phyloP scores from a whole-genome alignment of 371 early-diverging fungal genomes.

The Syncephalastrum sp. region DNA sequence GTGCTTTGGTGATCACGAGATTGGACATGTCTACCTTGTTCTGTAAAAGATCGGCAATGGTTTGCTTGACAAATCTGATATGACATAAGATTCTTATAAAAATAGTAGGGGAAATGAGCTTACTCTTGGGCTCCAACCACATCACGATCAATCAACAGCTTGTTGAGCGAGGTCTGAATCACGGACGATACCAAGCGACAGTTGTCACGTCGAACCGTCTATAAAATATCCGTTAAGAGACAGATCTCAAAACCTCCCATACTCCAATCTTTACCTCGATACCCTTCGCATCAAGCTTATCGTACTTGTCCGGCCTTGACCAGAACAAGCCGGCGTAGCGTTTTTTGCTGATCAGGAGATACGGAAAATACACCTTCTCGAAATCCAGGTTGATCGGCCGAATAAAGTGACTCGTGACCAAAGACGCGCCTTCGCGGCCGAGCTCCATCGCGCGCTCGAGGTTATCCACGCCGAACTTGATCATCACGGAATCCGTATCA shows the following conservation, averaged over 20 bases:
- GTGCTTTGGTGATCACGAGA: conserved; percentile 97
- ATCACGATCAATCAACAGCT: conserved; percentile 92
- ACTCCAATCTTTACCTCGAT: conserved; percentile 76
- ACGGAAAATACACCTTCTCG: conserved; percentile 99
- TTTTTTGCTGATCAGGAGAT: conserved; percentile 99
- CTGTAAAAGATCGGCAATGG: conserved; percentile 92
- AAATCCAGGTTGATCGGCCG: conserved; percentile 99
- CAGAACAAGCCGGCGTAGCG: conserved; percentile 99
- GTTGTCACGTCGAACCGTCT: conserved; percentile 99
- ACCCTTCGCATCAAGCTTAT: conserved; percentile 99
- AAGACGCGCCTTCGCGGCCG: conserved; percentile 79
- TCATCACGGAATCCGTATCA: conserved; percentile 99
- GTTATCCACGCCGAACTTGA: conserved; percentile 88
- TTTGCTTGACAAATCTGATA: conserved; percentile 80
- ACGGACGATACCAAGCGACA: conserved; percentile 94
- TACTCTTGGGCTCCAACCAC: conserved; percentile 87
- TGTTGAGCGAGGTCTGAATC: conserved; percentile 92
- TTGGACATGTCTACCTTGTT: conserved; percentile 98
- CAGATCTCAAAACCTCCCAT: neutral
- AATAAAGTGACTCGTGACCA: conserved; percentile 87
- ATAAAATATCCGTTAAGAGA: neutral
- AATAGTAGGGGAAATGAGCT: conserved; percentile 12
- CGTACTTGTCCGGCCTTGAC: conserved; percentile 89
- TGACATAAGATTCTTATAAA: neutral
- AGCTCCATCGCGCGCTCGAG: conserved; percentile 89